Base-by-base conservation (phyloP, 306 rosid species). In the Trifolium repens region DNA sequence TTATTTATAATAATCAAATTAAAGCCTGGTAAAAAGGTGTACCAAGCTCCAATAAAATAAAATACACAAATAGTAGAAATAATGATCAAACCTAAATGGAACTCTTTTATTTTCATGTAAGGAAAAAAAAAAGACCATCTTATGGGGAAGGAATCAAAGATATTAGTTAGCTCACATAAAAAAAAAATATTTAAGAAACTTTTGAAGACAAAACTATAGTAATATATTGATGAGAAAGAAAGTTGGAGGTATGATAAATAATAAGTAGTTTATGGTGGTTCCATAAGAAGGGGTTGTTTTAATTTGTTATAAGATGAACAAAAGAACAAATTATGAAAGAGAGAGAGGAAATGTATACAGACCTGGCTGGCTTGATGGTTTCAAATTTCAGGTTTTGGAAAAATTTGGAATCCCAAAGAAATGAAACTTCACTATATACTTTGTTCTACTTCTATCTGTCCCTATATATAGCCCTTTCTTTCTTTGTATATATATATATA, bases 321-420 rank as follows among this genome's bases (percentile, higher is more conserved):
- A 0, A 66, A 49, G 71, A 35, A n/a, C 7, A 46, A 37, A 26
- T 61, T 5, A 58, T 57, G 50, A 42, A 15, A 42, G 4, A 35
- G 40, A 26, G 12, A 27, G 27, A 73, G 3, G 4, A 2, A 8
- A 40, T 7, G 42, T 43, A 47, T 24, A 61, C 68, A 81, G 80
- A 89, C 90, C 91, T 61, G n/a, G 5, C 6, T 43, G 12, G 12
- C 13, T 54, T 54, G 60, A 54, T 54, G 60, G 27, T 57, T 50
- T 50, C 19, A 50, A 12, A 2, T 61, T 61, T 61, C 67, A 61
- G 15, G 67, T 61, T 61, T 85, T 72, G 86, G 90, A 81, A 83
- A 87, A 60, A 24, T 81, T 88, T 67, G 81, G 43, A 85, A 84
- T 83, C 88, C 89, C 87, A 88, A 88, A 85, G 84, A 88, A 87